phyloP scores from a whole-genome alignment of 148 eudicot genomes.

The Cornus kousa region DNA sequence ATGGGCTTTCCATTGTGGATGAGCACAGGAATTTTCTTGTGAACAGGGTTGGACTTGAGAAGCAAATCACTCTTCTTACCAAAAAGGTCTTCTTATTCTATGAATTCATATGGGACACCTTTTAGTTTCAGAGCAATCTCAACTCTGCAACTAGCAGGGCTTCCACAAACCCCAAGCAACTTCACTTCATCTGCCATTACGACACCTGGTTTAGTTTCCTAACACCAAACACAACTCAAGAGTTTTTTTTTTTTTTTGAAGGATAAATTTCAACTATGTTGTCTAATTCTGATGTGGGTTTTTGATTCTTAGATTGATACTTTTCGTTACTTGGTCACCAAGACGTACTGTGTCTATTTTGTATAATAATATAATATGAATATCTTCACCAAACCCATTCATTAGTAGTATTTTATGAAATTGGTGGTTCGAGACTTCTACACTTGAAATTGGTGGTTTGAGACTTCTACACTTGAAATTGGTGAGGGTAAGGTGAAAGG shows the following conservation, averaged over 20 bases:
- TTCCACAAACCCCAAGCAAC: conserved; percentile 14
- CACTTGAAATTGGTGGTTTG: too few relatives aligned
- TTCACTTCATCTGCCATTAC: conserved; percentile 26
- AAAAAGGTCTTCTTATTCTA: conserved; percentile 14
- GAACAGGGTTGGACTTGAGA: conserved; percentile 36
- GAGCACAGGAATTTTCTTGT: conserved; percentile 47
- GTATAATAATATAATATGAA: too few relatives aligned
- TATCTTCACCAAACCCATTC: too few relatives aligned
- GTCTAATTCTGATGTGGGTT: neutral
- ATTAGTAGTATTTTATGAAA: too few relatives aligned
- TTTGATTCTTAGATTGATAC: neutral
- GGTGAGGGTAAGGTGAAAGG: too few relatives aligned
- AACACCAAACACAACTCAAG: too few relatives aligned
- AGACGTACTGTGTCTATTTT: neutral
- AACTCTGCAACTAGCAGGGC: conserved; percentile 28
- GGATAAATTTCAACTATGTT: too few relatives aligned
- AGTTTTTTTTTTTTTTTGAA: too few relatives aligned
- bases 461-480: too few relatives aligned
- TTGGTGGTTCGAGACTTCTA: too few relatives aligned
- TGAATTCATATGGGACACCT: conserved; percentile 28
- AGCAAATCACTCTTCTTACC: conserved; percentile 28
- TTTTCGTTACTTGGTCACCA: neutral
- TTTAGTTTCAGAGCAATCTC: conserved; percentile 33
- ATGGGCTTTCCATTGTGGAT: conserved; percentile 42
- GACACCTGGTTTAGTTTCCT: too few relatives aligned